phyloP scores from a whole-genome alignment of 2,329 filamentous ascomycete species.

The Aspergillus sp. region DNA sequence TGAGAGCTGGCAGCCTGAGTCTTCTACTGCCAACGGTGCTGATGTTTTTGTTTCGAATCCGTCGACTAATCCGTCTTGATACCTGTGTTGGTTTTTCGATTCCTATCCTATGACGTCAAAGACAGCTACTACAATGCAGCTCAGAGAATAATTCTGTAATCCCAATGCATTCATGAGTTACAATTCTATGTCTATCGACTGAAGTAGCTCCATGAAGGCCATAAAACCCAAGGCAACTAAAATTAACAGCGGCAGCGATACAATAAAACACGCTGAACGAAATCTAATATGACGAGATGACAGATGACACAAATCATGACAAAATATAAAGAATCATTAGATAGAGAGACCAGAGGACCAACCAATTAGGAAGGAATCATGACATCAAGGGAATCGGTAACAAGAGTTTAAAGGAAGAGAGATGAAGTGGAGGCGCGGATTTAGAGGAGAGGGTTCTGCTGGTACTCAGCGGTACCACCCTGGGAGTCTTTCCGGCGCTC shows the following conservation, averaged over 20 bases:
- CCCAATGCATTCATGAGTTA: too few species aligned
- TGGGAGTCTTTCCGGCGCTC: conserved; percentile 39
- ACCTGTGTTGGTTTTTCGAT: neutral
- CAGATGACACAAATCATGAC: neutral
- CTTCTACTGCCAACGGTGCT: neutral
- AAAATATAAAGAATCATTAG: neutral
- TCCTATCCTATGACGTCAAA: neutral
- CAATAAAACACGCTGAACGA: neutral
- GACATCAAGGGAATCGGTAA: neutral
- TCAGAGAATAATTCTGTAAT: neutral
- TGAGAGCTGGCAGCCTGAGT: conserved; percentile 20
- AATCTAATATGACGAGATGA: too few species aligned
- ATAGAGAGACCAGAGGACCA: too few species aligned
- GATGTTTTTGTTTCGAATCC: neutral
- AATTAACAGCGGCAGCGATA: neutral
- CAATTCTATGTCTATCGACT: too few species aligned
- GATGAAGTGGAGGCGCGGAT: conserved; percentile 2
- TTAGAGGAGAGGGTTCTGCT: conserved; percentile 58
- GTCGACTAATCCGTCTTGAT: neutral
- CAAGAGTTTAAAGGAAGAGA: neutral
- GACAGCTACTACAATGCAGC: neutral
- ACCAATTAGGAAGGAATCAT: neutral
- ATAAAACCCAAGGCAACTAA: too few species aligned
- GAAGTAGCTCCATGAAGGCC: too few species aligned
- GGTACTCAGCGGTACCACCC: conserved; percentile 51